Percentiles rank a stretch among this genome's conserved stretches.
phyloP scores from a whole-genome alignment of 768 basidiomycete genomes.

The Pleurotus citrinopileatus region DNA sequence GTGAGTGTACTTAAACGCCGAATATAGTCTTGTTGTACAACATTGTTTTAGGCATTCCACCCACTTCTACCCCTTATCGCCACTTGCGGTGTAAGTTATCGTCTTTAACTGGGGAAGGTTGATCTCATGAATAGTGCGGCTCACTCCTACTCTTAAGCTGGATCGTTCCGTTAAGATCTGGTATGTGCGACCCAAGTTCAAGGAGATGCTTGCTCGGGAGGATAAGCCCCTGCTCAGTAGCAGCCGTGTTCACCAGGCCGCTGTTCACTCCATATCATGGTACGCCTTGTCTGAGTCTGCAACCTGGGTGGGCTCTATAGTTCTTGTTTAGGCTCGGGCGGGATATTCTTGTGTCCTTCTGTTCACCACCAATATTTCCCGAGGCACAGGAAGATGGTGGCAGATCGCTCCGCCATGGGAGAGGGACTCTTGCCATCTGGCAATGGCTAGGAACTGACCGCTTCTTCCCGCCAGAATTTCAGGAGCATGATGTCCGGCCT shows the following conservation, averaged over 20 bases:
- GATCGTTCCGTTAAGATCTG: slow-evolving; percentile 79
- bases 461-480: slow-evolving; percentile 52
- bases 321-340: slow-evolving; percentile 44
- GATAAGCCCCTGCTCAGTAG: slow-evolving; percentile 80
- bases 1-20: slow-evolving; percentile 31
- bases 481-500: slow-evolving; percentile 36
- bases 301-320: not conserved
- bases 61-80: slow-evolving; percentile 61
- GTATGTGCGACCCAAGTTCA: slow-evolving; percentile 43
- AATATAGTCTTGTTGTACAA: not conserved
- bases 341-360: slow-evolving; percentile 54
- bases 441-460: slow-evolving; percentile 65
- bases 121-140: no score
- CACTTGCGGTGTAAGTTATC: slow-evolving; percentile 65
- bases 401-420: slow-evolving; percentile 25
- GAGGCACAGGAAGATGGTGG: slow-evolving; percentile 19
- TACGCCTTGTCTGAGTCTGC: slow-evolving; percentile 20
- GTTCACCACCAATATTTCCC: slow-evolving; percentile 49
- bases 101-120: not conserved
- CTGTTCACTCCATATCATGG: slow-evolving; percentile 66
- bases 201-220: slow-evolving; percentile 46
- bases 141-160: slow-evolving; percentile 42
- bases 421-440: slow-evolving; percentile 61
- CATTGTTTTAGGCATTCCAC: slow-evolving; percentile 59
- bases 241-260: slow-evolving; percentile 59